Evolutionary conservation across 345 rosid genomes (phyloP), one percentile per base, ranked within the genome.

Genomic region (Toxicodendron radicans): DNA sequence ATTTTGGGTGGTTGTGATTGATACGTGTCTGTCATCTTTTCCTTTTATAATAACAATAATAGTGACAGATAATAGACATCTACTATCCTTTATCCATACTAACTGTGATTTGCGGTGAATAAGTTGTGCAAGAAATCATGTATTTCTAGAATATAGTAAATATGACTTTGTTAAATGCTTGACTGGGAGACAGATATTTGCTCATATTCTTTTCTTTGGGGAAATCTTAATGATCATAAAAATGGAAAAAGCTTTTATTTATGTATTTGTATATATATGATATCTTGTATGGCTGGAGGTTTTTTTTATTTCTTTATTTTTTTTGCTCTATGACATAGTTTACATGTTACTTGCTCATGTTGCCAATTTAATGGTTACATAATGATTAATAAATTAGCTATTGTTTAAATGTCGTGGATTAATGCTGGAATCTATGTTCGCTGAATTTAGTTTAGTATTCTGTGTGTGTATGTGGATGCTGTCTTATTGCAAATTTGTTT

Each of bases 401-500:
- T 62, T 73, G 62, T 27, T 58, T 20, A 24, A 68, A 68, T 24
- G 23, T 27, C 27, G 13, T 16, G 21, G 41, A 20, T 70, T 38
- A 11, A 21, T 38, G 43, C 43, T 38, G 43, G 9, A 38, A 38
- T 38, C 9, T 38, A 38, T 38, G 43, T 38, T 38, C 43, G 4
- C n/a, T 58, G 10, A 2, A 0, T 8, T 64, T 17, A 11, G 64
- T 52, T 71, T 79, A 43, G 46, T 64, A 59, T 8, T 10, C 58
- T 18, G 6, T 64, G 23, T 71, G 57, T 48, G 24, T 46, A 46
- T n/a, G 1, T 18, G 8, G 14, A 7, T 32, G 33, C 53, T 52
- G 5, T 63, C 73, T 76, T 64, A 76, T 73, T 68, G 65, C 46
- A 21, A 49, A 43, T 74, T 72, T 48, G 57, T 58, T 62, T 72